A percentile compares a stretch with the other conserved stretches of the same genome.
These are phyloP conservation scores for Leccinum variicolor DNA, from an alignment of 768 basidiomycete species.

Conservation along the genomic window DNA sequence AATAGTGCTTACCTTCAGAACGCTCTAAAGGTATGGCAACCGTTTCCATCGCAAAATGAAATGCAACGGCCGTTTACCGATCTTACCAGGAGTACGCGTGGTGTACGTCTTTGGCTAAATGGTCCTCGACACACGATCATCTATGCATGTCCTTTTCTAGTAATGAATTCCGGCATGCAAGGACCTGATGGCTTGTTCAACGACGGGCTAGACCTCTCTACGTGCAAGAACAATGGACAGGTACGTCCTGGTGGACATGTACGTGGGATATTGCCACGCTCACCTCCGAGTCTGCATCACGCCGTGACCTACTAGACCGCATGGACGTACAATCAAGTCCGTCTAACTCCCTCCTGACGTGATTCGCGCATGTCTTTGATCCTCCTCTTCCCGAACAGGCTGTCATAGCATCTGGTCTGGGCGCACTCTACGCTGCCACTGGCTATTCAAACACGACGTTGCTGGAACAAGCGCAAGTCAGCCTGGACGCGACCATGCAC, in stretches of 20 bases:
- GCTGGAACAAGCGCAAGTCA: conserved; percentile 48
- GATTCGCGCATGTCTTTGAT: background rate
- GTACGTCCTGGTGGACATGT: conserved; percentile 2
- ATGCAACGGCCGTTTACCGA: background rate
- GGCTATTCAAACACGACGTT: conserved; percentile 33
- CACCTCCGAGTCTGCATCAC: background rate
- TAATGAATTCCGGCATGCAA: conserved; percentile 28
- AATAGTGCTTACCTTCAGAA: conserved; percentile 43
- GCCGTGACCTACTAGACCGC: conserved; percentile 37
- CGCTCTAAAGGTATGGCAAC: conserved; percentile 39
- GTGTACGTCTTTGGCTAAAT: conserved; percentile 20
- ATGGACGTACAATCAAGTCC: conserved; percentile 59
- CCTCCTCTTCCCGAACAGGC: conserved; percentile 31
- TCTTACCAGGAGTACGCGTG: conserved; percentile 23
- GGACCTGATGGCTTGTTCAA: conserved; percentile 30
- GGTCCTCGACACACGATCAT: background rate
- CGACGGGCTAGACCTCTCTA: conserved; percentile 22
- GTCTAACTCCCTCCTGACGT: background rate
- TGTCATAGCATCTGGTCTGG: conserved; percentile 53
- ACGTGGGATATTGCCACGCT: background rate
- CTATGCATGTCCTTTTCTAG: conserved; percentile 8
- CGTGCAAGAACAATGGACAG: conserved; percentile 28
- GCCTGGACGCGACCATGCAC: conserved; percentile 48
- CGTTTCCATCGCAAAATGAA: background rate
- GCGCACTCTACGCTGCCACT: conserved; percentile 41